phyloP scores from a whole-genome alignment of 2,329 filamentous ascomycete species.

The Didymella arachidicola region DNA sequence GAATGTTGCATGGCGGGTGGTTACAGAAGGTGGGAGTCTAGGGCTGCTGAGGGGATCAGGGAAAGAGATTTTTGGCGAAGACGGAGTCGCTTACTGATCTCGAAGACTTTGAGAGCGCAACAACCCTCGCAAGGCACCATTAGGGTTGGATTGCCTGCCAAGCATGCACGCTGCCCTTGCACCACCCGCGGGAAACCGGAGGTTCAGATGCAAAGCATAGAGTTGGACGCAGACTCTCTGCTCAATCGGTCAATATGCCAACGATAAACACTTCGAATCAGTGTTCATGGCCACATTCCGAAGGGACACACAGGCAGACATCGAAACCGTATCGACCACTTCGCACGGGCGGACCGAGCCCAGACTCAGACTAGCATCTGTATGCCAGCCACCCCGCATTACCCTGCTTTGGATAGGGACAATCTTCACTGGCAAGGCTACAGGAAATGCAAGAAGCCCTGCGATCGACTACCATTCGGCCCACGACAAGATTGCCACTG shows the following conservation, averaged over 20 bases:
- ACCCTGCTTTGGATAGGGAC: not conserved
- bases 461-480: no score
- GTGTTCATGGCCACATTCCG: not conserved
- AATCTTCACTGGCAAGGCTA: not conserved
- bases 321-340: not conserved
- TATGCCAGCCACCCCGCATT: not conserved
- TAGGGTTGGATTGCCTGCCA: not conserved
- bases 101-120: not conserved
- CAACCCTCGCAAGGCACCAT: not conserved
- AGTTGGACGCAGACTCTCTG: no score
- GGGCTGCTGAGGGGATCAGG: conserved; percentile 18
- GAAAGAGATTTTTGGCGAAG: conserved; percentile 6
- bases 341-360: not conserved
- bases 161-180: not conserved
- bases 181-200: not conserved
- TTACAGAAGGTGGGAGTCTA: conserved; percentile 24
- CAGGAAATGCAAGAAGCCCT: no score
- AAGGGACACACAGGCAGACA: not conserved
- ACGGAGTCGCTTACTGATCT: conserved; percentile 11
- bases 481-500: no score
- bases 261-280: not conserved
- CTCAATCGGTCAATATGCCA: not conserved
- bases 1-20: conserved; percentile 41
- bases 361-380: not conserved
- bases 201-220: no score